A percentile compares a stretch with the other conserved stretches of the same genome.
These are phyloP conservation scores for Penicillium roqueforti DNA, from an alignment of 495 filamentous ascomycete species.

Conservation along the genomic window DNA sequence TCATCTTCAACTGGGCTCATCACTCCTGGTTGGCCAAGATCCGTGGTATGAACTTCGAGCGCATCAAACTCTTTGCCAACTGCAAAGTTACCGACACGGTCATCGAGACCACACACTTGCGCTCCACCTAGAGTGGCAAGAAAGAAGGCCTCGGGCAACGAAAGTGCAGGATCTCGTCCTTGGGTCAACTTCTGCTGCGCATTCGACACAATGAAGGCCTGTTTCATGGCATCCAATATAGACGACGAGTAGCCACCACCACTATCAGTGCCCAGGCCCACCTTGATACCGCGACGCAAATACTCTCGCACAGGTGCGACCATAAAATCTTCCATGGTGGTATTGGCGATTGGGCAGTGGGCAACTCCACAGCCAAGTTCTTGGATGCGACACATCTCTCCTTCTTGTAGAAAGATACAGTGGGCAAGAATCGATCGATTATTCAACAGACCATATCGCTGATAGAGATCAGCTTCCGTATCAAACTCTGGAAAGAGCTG, in stretches of 20 bases:
- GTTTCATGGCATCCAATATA: slow-evolving; percentile 56
- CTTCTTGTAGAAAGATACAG: slow-evolving; percentile 54
- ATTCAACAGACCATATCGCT: slow-evolving; percentile 49
- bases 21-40: slow-evolving; percentile 30
- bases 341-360: slow-evolving; percentile 62
- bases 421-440: slow-evolving; percentile 59
- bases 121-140: slow-evolving; percentile 62
- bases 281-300: slow-evolving; percentile 54
- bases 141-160: slow-evolving; percentile 53
- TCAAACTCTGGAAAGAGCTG: slow-evolving; percentile 50
- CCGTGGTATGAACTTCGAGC: slow-evolving; percentile 44
- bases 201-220: slow-evolving; percentile 58
- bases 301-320: slow-evolving; percentile 57
- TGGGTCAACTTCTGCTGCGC: slow-evolving; percentile 47
- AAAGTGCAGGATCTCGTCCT: slow-evolving; percentile 46
- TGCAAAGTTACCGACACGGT: slow-evolving; percentile 54
- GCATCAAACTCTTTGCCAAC: slow-evolving; percentile 65
- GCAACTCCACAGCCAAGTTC: slow-evolving; percentile 53
- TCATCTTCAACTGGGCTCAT: slow-evolving; percentile 53
- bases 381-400: slow-evolving; percentile 48
- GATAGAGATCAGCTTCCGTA: slow-evolving; percentile 55
- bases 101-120: slow-evolving; percentile 52
- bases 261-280: slow-evolving; percentile 63
- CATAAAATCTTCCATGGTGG: slow-evolving; percentile 59
- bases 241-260: slow-evolving; percentile 60